phyloP scores from a whole-genome alignment of 2,329 filamentous ascomycete genomes.

The Talaromyces sp. region DNA sequence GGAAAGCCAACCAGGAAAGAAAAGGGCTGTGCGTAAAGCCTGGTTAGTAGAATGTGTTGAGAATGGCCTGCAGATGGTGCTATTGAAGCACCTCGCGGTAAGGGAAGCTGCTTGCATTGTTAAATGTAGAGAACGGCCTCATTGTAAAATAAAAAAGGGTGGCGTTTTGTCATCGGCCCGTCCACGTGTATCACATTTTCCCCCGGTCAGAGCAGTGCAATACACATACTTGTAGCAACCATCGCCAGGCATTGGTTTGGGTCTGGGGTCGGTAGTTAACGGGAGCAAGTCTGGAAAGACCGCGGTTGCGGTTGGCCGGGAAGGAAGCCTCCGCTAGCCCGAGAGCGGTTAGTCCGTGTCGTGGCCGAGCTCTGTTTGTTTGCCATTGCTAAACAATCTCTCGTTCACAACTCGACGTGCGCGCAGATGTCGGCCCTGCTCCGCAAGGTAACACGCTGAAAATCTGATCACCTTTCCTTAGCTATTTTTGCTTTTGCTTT shows the following conservation, averaged over 20 bases:
- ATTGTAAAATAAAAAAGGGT: conserved; percentile 1
- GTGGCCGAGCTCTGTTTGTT: background rate
- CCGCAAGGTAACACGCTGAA: background rate
- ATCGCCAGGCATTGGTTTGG: background rate
- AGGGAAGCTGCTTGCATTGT: conserved; percentile 2
- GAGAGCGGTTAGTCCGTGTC: background rate
- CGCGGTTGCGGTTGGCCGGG: background rate
- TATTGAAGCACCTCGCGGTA: conserved; percentile 1
- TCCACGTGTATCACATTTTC: background rate
- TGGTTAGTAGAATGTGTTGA: background rate
- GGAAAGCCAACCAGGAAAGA: conserved; percentile 41
- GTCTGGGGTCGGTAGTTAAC: background rate
- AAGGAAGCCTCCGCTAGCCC: background rate
- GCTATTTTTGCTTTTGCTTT: background rate
- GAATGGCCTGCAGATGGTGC: conserved; percentile 4
- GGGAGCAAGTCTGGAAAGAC: background rate
- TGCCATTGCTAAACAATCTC: background rate
- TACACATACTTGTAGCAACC: background rate
- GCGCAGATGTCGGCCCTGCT: background rate
- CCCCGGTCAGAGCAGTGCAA: background rate
- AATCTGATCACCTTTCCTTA: background rate
- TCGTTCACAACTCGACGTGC: background rate
- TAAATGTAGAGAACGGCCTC: background rate
- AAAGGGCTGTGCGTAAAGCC: conserved; percentile 38
- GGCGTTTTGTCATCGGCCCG: background rate